Base-by-base conservation (phyloP, 495 filamentous ascomycete genomes). In the Penicillium canariense region DNA sequence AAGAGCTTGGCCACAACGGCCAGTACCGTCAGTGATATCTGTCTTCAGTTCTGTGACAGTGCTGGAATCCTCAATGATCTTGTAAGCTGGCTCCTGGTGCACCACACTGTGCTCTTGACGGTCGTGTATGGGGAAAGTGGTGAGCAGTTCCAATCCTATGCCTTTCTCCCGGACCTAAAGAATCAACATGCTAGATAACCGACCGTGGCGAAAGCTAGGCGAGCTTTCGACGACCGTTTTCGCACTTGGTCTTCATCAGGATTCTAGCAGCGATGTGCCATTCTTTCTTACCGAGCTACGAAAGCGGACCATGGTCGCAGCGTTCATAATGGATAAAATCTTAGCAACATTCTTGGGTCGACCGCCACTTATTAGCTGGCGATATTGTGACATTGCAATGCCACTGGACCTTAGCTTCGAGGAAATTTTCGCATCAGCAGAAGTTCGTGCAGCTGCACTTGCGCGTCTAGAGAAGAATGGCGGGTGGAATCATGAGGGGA, bases 161-260 rank as follows among this genome's bases (percentile, higher is more conserved):
- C n/a, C n/a, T n/a, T n/a, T n/a, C n/a, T 8, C 6, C 14, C 14
- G 25, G n/a, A 14, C 14, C 23, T n/a, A n/a, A 14, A 15, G 53
- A 31, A 58, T 36, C 18, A 3, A 0, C 12, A 20, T 12, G 17
- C 1, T 22, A 68, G 68, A 69, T 36, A 58, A 61, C 15, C 54
- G 66, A 32, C 56, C 66, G 1, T 71, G 66, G 64, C 52, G 59
- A 43, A 65, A 54, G 17, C 44, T 66, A 5, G 67, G 68, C 4
- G 67, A 71, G 0, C 15, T 71, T n/a, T 47, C 62, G 0, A 60
- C 63, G 0, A 32, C 60, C 5, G 47, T 78, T n/a, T 76, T 77
- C 15, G 77, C 80, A 12, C 62, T 82, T 2, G 80, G 81, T 20
- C 71, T 84, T 9, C 82, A 84, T 55, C 76, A 78, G 57, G 68